phyloP scores from a whole-genome alignment of 371 early-diverging fungal genomes.

The Enteropsectra breve region DNA sequence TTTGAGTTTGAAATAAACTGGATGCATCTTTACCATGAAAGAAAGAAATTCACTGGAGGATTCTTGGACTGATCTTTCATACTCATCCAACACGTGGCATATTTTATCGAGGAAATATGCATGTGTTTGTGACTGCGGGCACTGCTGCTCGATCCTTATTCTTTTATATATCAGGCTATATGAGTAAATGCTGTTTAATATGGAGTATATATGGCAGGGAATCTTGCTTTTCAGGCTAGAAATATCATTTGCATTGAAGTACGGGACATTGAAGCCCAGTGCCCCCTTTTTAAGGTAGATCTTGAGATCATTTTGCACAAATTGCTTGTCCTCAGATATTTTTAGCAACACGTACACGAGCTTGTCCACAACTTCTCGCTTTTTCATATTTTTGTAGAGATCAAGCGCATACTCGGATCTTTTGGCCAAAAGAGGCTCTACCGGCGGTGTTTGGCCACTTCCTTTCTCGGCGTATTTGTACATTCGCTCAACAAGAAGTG shows the following conservation, averaged over 20 bases:
- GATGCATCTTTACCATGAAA: constrained; percentile 38
- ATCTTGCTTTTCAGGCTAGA: neutral
- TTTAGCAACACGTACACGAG: constrained; percentile 26
- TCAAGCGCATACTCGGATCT: constrained; percentile 19
- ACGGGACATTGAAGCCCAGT: constrained; percentile 23
- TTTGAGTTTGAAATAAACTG: constrained; percentile 23
- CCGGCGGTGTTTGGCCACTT: neutral
- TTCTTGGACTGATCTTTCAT: constrained; percentile 30
- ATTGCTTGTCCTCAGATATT: neutral
- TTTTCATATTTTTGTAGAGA: constrained; percentile 21
- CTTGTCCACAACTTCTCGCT: constrained; percentile 1
- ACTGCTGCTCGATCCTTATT: constrained; percentile 11
- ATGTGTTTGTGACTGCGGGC: constrained; percentile 16
- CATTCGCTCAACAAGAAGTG: constrained; percentile 16
- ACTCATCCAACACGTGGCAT: constrained; percentile 7
- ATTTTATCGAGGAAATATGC: constrained; percentile 23
- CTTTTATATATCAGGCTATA: constrained; percentile 31
- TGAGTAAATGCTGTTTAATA: constrained; percentile 19
- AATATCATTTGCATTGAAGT: constrained; percentile 8
- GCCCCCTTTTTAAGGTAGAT: constrained; percentile 26
- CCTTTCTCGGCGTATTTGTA: constrained; percentile 3
- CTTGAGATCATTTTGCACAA: constrained; percentile 6
- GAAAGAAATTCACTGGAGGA: constrained; percentile 19
- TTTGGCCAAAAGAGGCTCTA: constrained; percentile 10
- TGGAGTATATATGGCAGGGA: constrained; percentile 7